These are phyloP conservation scores for Coemansia javaensis DNA, from an alignment of 192 early-diverging fungal species.

Conservation along the genomic window DNA sequence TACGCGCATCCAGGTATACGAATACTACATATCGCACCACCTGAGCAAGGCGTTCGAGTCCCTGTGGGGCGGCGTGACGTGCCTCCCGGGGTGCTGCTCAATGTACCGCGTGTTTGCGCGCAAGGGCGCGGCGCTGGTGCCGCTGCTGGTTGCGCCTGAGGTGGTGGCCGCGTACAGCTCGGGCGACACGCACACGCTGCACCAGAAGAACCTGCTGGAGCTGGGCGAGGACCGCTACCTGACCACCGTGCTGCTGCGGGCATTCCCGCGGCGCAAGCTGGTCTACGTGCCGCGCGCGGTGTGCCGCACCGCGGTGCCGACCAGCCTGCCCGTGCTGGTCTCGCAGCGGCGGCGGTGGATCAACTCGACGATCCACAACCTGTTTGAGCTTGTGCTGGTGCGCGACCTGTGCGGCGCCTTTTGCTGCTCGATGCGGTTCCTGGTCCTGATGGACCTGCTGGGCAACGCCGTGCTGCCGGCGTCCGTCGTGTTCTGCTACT, in stretches of 20 bases:
- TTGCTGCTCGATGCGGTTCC: constrained; percentile 93
- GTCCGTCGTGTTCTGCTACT: constrained; percentile 61
- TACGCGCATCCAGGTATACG: constrained; percentile 95
- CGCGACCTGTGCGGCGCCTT: constrained; percentile 95
- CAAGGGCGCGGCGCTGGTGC: constrained; percentile 57
- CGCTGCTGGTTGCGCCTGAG: constrained; percentile 76
- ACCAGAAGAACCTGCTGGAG: constrained; percentile 78
- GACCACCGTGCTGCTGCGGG: constrained; percentile 73
- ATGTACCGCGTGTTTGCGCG: constrained; percentile 90
- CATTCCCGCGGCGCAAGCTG: constrained; percentile 78
- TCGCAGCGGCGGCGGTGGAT: constrained; percentile 94
- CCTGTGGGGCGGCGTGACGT: constrained; percentile 98
- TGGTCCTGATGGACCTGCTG: constrained; percentile 72
- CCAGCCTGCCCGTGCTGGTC: constrained; percentile 64
- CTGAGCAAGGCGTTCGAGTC: constrained; percentile 94
- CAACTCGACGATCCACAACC: constrained; percentile 94
- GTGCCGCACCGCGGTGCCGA: constrained; percentile 76
- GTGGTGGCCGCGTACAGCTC: constrained; percentile 69
- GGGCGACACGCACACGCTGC: constrained; percentile 67
- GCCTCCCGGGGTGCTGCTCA: constrained; percentile 96
- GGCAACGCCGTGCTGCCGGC: constrained; percentile 73
- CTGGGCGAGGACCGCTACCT: constrained; percentile 86
- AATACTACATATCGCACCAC: constrained; percentile 98
- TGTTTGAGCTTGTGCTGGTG: constrained; percentile 87
- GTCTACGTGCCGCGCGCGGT: constrained; percentile 73